Conservation (phyloP, 768 basidiomycete genomes). For the Rhodotorula sphaerocarpa region DNA sequence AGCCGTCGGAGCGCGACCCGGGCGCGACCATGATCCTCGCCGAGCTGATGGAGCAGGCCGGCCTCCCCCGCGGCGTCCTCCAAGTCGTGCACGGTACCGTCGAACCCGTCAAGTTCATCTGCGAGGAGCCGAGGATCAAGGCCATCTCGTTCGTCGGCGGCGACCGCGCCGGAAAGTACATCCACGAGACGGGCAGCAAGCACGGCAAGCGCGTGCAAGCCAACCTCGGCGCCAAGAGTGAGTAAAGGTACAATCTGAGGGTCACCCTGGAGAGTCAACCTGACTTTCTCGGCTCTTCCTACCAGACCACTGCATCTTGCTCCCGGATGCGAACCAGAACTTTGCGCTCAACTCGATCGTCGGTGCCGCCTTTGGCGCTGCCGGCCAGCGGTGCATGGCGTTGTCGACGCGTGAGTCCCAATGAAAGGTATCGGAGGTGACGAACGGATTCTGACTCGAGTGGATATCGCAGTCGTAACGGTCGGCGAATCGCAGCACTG, state of each 20-base stretch:
- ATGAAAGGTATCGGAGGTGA: too few species aligned
- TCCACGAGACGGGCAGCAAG: slow-evolving; percentile 75
- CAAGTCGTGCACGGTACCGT: slow-evolving; percentile 86
- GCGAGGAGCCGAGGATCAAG: slow-evolving; percentile 80
- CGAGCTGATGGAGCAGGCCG: slow-evolving; percentile 77
- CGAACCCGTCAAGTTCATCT: slow-evolving; percentile 80
- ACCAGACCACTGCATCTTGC: slow-evolving; percentile 49
- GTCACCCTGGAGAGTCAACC: too few species aligned
- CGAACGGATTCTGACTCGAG: too few species aligned
- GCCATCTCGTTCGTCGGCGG: slow-evolving; percentile 96
- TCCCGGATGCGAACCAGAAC: slow-evolving; percentile 85
- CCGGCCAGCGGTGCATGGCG: slow-evolving; percentile 96
- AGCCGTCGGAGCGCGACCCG: slow-evolving; percentile 92
- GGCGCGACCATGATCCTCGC: slow-evolving; percentile 97
- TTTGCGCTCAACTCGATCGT: slow-evolving; percentile 86
- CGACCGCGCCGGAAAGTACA: slow-evolving; percentile 84
- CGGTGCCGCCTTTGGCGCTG: slow-evolving; percentile 92
- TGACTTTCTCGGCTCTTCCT: not conserved
- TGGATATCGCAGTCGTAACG: slow-evolving; percentile 54
- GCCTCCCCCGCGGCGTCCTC: slow-evolving; percentile 60
- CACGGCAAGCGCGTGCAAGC: slow-evolving; percentile 81
- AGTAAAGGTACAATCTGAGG: too few species aligned
- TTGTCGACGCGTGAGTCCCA: slow-evolving; percentile 61
- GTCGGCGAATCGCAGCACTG: slow-evolving; percentile 71
- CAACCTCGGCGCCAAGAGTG: slow-evolving; percentile 94